These are phyloP conservation scores for Geotrichum candidum DNA, from an alignment of 1,139 yeast genomes.

Conservation along the genomic window DNA sequence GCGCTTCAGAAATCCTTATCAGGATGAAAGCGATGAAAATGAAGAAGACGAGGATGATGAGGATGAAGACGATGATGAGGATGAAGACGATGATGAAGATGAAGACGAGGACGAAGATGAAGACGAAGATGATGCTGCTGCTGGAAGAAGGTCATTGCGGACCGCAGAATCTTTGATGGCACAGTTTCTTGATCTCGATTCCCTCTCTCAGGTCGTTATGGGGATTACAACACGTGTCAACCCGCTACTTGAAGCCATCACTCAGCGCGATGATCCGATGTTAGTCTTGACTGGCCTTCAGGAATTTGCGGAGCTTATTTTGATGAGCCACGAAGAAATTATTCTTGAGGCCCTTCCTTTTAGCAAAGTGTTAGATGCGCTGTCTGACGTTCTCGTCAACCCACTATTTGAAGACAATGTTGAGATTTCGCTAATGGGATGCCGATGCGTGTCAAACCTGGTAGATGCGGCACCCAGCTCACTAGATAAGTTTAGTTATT, in stretches of 20 bases:
- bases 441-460: constrained; percentile 77
- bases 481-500: constrained; percentile 56
- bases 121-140: constrained; percentile 25
- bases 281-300: constrained; percentile 40
- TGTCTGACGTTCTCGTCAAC: constrained; percentile 56
- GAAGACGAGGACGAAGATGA: constrained; percentile 12
- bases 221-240: constrained; percentile 26
- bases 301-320: constrained; percentile 36
- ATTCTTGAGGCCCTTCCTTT: constrained; percentile 48
- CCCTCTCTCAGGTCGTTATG: constrained; percentile 20
- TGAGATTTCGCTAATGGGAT: constrained; percentile 76
- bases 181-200: constrained; percentile 14
- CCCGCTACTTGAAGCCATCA: constrained; percentile 29
- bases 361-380: constrained; percentile 47
- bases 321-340: constrained; percentile 36
- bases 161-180: constrained; percentile 23
- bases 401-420: constrained; percentile 57
- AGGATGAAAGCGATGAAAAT: constrained; percentile 12
- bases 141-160: constrained; percentile 25
- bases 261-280: constrained; percentile 41
- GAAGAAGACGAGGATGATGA: constrained; percentile 26
- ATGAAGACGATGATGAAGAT: constrained; percentile 16
- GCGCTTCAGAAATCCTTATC: constrained; percentile 21
- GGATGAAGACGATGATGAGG: constrained; percentile 27
- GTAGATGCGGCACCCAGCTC: constrained; percentile 71